Conservation (phyloP, 73 alveolate species). For the Effrenium voratum region DNA sequence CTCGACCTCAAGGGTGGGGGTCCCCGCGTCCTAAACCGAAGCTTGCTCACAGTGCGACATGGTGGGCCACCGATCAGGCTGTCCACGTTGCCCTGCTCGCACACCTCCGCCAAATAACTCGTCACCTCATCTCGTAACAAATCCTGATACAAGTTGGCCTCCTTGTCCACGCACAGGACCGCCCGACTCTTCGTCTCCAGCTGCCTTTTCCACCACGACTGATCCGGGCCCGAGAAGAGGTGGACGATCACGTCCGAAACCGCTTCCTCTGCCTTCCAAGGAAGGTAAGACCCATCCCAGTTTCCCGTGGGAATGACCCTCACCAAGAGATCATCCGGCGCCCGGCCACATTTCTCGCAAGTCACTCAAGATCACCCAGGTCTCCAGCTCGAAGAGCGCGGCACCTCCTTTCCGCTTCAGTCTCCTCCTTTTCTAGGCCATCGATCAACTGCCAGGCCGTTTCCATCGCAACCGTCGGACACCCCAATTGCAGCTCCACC, state of each 20-base stretch:
- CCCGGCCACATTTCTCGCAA: background rate
- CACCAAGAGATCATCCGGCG: background rate
- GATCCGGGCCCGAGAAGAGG: background rate
- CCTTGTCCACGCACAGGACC: background rate
- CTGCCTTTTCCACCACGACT: background rate
- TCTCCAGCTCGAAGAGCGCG: background rate
- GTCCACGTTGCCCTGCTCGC: background rate
- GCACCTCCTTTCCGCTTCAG: background rate
- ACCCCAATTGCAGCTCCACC: background rate
- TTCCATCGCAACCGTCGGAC: background rate
- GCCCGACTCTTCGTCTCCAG: background rate
- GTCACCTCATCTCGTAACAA: background rate
- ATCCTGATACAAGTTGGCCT: background rate
- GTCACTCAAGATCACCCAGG: background rate
- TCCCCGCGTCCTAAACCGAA: background rate
- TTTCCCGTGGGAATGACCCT: background rate
- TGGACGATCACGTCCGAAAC: background rate
- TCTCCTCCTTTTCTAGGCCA: background rate
- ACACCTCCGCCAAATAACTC: background rate
- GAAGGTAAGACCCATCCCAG: background rate
- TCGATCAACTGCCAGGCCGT: background rate
- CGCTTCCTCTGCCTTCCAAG: background rate
- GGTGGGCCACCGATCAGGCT: background rate
- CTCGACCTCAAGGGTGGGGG: background rate
- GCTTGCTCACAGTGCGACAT: background rate